Conservation (phyloP, 2,329 filamentous ascomycete genomes). For the Aspergillus tanneri region DNA sequence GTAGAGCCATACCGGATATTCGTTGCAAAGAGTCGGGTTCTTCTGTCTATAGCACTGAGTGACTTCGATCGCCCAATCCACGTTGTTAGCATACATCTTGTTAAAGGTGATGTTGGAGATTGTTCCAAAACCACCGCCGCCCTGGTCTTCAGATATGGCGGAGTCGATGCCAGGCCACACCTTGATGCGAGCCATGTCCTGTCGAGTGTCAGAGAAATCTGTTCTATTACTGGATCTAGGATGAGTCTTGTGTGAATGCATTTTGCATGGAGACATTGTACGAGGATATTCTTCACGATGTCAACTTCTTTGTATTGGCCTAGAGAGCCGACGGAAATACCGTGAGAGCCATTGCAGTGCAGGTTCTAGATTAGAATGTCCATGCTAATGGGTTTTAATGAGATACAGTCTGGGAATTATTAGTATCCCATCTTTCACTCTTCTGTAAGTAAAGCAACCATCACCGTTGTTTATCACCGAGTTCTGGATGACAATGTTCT, state of each 20-base stretch:
- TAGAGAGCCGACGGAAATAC: slow-evolving; percentile 69
- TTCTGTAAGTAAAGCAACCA: slow-evolving; percentile 34
- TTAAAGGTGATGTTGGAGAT: slow-evolving; percentile 69
- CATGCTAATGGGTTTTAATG: slow-evolving; percentile 72
- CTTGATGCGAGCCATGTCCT: slow-evolving; percentile 70
- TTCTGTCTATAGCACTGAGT: slow-evolving; percentile 66
- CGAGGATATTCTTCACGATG: slow-evolving; percentile 67
- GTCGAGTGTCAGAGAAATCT: no score
- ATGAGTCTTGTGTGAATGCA: slow-evolving; percentile 37
- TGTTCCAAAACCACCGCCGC: slow-evolving; percentile 62
- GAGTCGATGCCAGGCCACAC: slow-evolving; percentile 64
- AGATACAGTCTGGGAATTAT: slow-evolving; percentile 60
- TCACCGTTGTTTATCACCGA: slow-evolving; percentile 65
- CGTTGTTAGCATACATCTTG: slow-evolving; percentile 59
- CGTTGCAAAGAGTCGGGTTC: slow-evolving; percentile 61
- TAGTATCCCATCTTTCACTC: neutral
- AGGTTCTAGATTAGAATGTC: slow-evolving; percentile 67
- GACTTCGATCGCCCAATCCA: slow-evolving; percentile 64
- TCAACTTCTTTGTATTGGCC: slow-evolving; percentile 67
- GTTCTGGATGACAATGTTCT: slow-evolving; percentile 65
- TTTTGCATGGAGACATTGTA: slow-evolving; percentile 61
- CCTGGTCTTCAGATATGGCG: slow-evolving; percentile 59
- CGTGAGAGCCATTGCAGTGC: slow-evolving; percentile 67
- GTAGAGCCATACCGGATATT: slow-evolving; percentile 51
- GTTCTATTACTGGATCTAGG: no score